Evolutionary conservation across 495 filamentous ascomycete species (phyloP), one percentile per base, ranked within the genome.

Genomic region (Elasticomyces elasticus): DNA sequence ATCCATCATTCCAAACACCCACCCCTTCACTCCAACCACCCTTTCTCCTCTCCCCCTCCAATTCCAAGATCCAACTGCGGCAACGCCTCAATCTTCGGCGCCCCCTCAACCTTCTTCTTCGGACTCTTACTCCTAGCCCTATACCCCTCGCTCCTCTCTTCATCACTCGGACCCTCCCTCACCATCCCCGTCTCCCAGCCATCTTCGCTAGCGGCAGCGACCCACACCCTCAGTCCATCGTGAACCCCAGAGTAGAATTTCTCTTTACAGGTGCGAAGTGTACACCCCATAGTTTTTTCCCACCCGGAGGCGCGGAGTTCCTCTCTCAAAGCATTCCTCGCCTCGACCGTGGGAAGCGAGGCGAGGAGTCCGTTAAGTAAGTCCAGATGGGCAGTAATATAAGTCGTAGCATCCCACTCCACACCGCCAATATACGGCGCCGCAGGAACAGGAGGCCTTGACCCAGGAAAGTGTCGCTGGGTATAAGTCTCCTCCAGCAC

Each of bases 321-420:
- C 26, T 73, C 71, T 19, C 92, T 84, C 20, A 98, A 76, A 1
- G 75, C 64, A 69, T 95, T 96, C 47, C 92, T 84, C 46, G 89
- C 81, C 15, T 79, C 74, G 1, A 57, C 56, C 0, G 85, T 84
- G 1, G 87, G 85, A 5, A 92, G 74, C 49, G 81, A 88, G n/a
- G 92, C 87, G 58, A 97, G 69, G 52, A 97, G 77, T 28, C 85
- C 92, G 66, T 97, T 98, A 40, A 97, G 62, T 15, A 98, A 80
- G 70, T 97, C 94, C 11, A 98, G 73, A 63, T 98, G 94, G 5
- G 84, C 81, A 27, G 90, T 87, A 15, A 98, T 74, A 62, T 98
- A 98, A 69, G 91, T 95, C 10, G 92, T 96, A 10, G 92, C 90
- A 66, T 98, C 92, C 94, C 94, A 98, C 71, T 98, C 92, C 12